phyloP scores from a whole-genome alignment of 2,329 filamentous ascomycete genomes.

The Beauveria sp. region DNA sequence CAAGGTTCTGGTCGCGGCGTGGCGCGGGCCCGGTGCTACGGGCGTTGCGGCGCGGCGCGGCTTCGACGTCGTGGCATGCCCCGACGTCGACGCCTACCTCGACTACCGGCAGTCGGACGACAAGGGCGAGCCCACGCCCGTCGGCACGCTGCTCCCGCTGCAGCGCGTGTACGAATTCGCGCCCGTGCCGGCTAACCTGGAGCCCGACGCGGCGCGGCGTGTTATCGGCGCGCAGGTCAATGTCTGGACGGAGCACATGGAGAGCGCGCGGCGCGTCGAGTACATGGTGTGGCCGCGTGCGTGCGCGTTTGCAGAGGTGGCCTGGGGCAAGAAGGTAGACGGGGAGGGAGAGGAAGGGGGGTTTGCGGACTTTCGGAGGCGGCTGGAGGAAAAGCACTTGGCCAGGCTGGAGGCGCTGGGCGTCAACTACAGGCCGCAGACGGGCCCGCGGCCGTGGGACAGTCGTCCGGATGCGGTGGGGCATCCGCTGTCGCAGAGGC shows the following conservation, averaged over 20 bases:
- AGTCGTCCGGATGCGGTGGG: conserved; percentile 13
- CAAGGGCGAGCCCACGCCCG: conserved; percentile 13
- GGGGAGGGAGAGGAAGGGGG: neutral
- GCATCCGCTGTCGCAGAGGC: conserved; percentile 4
- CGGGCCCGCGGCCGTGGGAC: conserved; percentile 15
- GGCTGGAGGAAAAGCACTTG: conserved; percentile 9
- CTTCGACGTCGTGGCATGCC: conserved; percentile 14
- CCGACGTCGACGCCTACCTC: conserved; percentile 13
- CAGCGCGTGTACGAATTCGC: conserved; percentile 13
- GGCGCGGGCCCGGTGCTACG: conserved; percentile 14
- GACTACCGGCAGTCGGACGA: conserved; percentile 16
- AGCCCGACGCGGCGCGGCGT: conserved; percentile 6
- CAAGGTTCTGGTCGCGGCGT: conserved; percentile 13
- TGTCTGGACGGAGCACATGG: conserved; percentile 16
- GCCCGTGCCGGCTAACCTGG: conserved; percentile 11
- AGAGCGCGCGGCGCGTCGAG: conserved; percentile 13
- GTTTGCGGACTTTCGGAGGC: conserved; percentile 4
- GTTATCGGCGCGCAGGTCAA: conserved; percentile 15
- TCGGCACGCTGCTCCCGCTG: conserved; percentile 12
- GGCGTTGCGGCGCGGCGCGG: conserved; percentile 14
- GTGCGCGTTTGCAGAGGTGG: conserved; percentile 14
- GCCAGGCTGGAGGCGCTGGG: conserved; percentile 12
- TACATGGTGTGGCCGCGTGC: conserved; percentile 14
- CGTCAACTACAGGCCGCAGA: conserved; percentile 13
- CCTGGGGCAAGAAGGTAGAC: conserved; percentile 11